Percentiles rank a stretch among this genome's conserved stretches.
phyloP scores from a whole-genome alignment of 2,329 filamentous ascomycete genomes.

The Xylaria sp. region DNA sequence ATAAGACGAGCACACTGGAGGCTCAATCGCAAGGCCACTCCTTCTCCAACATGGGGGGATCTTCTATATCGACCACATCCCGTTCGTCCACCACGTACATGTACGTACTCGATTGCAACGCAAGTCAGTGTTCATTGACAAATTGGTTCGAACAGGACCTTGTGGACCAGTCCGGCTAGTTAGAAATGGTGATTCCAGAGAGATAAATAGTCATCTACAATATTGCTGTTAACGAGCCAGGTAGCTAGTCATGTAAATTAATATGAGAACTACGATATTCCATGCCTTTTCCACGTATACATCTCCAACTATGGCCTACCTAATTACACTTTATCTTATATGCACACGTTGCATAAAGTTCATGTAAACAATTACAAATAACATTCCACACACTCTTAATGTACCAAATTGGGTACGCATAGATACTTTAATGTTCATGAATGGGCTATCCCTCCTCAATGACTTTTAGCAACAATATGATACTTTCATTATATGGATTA shows the following conservation, averaged over 20 bases:
- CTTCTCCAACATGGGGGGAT: conserved; percentile 12
- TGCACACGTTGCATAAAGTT: not conserved
- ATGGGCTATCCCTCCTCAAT: not conserved
- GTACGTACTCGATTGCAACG: not conserved
- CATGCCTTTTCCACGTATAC: not conserved
- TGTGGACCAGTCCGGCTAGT: not conserved
- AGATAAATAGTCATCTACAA: not conserved
- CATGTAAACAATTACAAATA: not conserved
- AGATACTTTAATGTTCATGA: not conserved
- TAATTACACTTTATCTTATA: not conserved
- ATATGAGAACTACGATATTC: not conserved
- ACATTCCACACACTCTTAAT: not conserved
- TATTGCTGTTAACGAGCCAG: not conserved
- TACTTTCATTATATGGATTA: not conserved
- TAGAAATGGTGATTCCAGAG: not conserved
- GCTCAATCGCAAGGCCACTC: conserved; percentile 8
- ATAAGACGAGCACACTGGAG: conserved; percentile 6
- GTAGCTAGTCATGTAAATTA: not conserved
- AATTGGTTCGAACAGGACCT: not conserved
- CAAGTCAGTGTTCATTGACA: not conserved
- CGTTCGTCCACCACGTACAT: conserved; percentile 1
- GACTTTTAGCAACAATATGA: not conserved
- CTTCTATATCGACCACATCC: conserved; percentile 16
- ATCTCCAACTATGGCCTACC: not conserved
- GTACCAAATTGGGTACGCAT: not conserved